phyloP scores from a whole-genome alignment of 495 filamentous ascomycete species.

The Penicillium pancosmium region DNA sequence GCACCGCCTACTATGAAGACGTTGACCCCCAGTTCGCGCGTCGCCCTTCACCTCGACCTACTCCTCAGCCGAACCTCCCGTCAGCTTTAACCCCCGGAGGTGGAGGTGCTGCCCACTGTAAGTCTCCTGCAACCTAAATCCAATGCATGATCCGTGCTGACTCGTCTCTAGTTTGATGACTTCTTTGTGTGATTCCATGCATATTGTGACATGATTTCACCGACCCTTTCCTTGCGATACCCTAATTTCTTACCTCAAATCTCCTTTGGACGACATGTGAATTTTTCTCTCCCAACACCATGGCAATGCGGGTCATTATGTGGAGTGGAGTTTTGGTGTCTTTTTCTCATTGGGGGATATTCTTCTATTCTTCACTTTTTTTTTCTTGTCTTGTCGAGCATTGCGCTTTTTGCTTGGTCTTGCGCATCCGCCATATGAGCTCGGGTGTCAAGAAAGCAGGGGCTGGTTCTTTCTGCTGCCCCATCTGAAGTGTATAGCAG shows the following conservation, averaged over 20 bases:
- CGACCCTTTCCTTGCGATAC: conserved; percentile 23
- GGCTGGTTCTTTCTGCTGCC: conserved; percentile 12
- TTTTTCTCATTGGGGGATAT: neutral
- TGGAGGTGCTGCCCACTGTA: conserved; percentile 30
- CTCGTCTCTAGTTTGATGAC: conserved; percentile 20
- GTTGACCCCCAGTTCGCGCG: conserved; percentile 84
- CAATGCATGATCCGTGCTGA: neutral
- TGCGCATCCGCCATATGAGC: conserved; percentile 1
- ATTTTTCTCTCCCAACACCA: conserved; percentile 18
- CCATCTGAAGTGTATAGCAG: conserved; percentile 23
- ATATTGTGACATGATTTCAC: conserved; percentile 12
- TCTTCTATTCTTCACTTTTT: neutral
- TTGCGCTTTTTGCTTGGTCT: conserved; percentile 1
- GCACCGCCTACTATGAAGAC: conserved; percentile 81
- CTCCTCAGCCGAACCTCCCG: conserved; percentile 24
- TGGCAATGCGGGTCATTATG: conserved; percentile 20
- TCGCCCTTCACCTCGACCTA: conserved; percentile 33
- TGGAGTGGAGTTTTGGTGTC: conserved; percentile 26
- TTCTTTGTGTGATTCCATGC: conserved; percentile 6
- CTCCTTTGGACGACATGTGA: conserved; percentile 17
- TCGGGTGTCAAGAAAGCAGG: conserved; percentile 1
- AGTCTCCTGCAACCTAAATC: conserved; percentile 11
- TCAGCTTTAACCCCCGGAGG: conserved; percentile 40
- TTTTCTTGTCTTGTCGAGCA: neutral
- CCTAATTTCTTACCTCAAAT: conserved; percentile 19